Percentiles rank a stretch among this genome's conserved stretches.
These are phyloP conservation scores for Arthrobotrys musiformis DNA, from an alignment of 2,329 filamentous ascomycete species.

Conservation along the genomic window DNA sequence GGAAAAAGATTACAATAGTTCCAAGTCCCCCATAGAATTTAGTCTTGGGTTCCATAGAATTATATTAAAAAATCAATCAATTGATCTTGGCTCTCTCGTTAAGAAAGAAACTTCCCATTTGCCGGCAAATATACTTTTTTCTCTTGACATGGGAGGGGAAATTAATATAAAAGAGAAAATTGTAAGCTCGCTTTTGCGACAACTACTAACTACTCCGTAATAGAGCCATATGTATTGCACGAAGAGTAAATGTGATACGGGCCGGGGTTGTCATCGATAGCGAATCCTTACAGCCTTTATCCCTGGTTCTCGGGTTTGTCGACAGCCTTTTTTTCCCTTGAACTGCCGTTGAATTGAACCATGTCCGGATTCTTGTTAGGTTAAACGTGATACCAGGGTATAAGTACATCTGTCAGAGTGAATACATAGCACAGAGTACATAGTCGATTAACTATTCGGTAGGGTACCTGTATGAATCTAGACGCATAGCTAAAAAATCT, in stretches of 20 bases:
- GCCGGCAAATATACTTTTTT: background rate
- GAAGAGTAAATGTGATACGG: constrained; percentile 31
- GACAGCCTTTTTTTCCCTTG: background rate
- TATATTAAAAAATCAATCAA: too few species aligned
- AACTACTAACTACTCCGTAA: too few species aligned
- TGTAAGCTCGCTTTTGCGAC: background rate
- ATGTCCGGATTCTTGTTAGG: background rate
- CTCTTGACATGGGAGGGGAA: background rate
- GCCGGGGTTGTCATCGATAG: background rate
- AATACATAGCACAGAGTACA: too few species aligned
- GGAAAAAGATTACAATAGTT: too few species aligned
- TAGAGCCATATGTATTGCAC: constrained; percentile 16
- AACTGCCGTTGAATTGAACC: background rate
- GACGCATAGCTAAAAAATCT: too few species aligned
- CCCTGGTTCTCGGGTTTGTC: constrained; percentile 26
- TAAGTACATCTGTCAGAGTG: background rate
- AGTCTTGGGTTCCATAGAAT: too few species aligned
- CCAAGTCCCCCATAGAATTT: too few species aligned
- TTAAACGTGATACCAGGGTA: background rate
- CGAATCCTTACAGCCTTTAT: constrained; percentile 25
- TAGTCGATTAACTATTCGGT: too few species aligned
- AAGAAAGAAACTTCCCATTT: background rate
- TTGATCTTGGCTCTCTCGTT: constrained; percentile 4
- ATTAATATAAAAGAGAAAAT: constrained; percentile 8
- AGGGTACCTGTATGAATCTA: background rate